A percentile compares a stretch with the other conserved stretches of the same genome.
Evolutionary conservation across 2,329 filamentous ascomycete genomes (phyloP).

Genomic region (Pyrenochaeta sp.): DNA sequence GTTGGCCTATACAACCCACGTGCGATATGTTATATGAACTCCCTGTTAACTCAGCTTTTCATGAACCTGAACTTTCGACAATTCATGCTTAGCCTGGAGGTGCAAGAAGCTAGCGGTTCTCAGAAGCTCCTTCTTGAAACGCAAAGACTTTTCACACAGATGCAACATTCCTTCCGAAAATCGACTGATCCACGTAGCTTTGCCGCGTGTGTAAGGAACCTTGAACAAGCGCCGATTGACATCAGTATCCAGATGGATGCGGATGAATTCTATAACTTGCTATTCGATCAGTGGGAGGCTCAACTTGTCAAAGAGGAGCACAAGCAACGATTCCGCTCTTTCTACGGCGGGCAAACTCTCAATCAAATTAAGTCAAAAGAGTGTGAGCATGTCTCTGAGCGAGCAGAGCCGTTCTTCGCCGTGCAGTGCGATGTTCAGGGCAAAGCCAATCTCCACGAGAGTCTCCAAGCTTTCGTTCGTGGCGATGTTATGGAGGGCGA

Average conservation of each 20-base stretch:
- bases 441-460: constrained; percentile 83
- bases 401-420: constrained; percentile 88
- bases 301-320: constrained; percentile 74
- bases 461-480: constrained; percentile 92
- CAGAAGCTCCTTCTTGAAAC: constrained; percentile 79
- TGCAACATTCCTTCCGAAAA: constrained; percentile 83
- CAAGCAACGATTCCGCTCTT: constrained; percentile 77
- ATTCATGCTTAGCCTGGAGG: constrained; percentile 72
- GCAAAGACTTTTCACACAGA: constrained; percentile 80
- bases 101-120: constrained; percentile 63
- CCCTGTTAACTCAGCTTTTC: constrained; percentile 90
- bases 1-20: constrained; percentile 91
- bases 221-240: constrained; percentile 84
- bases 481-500: constrained; percentile 97
- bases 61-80: constrained; percentile 90
- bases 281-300: constrained; percentile 90
- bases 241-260: constrained; percentile 95
- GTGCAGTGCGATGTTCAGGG: constrained; percentile 97
- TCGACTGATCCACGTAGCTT: constrained; percentile 77
- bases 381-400: constrained; percentile 91
- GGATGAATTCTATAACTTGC: constrained; percentile 93
- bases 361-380: constrained; percentile 96
- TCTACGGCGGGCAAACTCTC: constrained; percentile 90
- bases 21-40: constrained; percentile 98
- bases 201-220: constrained; percentile 79